Evolutionary conservation across 805 yeast genomes (phyloP).

Genomic region (Zygotorulaspora florentina): DNA sequence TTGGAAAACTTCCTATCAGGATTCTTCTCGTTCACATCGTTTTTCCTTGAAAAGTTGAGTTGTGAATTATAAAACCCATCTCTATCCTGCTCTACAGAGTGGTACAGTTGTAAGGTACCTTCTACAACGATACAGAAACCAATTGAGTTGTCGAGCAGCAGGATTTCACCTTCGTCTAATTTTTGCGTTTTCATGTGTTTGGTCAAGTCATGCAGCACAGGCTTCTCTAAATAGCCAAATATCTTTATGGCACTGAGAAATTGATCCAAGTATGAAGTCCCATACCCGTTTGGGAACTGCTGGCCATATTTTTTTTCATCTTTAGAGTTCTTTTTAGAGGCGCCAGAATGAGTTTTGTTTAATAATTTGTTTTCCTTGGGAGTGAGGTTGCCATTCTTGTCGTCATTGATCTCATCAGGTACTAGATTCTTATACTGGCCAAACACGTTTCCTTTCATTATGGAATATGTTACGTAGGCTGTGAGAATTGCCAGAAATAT

Average conservation of each 20-base stretch:
- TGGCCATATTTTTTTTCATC: not conserved
- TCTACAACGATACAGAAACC: conserved; percentile 94
- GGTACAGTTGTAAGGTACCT: conserved; percentile 78
- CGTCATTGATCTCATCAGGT: conserved; percentile 15
- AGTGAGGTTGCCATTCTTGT: not conserved
- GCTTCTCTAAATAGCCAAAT: conserved; percentile 86
- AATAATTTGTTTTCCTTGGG: not conserved
- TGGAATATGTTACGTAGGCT: conserved; percentile 17
- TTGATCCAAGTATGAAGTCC: conserved; percentile 77
- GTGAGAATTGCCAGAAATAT: conserved; percentile 12
- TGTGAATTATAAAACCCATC: not conserved
- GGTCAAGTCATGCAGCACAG: conserved; percentile 89
- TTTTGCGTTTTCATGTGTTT: conserved; percentile 88
- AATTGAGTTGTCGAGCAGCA: conserved; percentile 64
- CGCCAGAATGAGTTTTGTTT: not conserved
- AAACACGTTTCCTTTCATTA: conserved; percentile 22
- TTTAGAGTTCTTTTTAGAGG: not conserved
- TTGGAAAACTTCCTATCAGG: not conserved
- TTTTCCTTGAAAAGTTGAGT: not conserved
- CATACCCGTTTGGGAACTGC: conserved; percentile 4
- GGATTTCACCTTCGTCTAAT: conserved; percentile 68
- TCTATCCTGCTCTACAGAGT: conserved; percentile 42
- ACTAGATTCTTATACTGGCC: conserved; percentile 28
- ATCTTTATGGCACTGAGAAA: conserved; percentile 87
- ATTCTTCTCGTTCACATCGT: not conserved